Conservation (phyloP, 2,329 filamentous ascomycete genomes). For the Macrophomina pseudophaseolina region DNA sequence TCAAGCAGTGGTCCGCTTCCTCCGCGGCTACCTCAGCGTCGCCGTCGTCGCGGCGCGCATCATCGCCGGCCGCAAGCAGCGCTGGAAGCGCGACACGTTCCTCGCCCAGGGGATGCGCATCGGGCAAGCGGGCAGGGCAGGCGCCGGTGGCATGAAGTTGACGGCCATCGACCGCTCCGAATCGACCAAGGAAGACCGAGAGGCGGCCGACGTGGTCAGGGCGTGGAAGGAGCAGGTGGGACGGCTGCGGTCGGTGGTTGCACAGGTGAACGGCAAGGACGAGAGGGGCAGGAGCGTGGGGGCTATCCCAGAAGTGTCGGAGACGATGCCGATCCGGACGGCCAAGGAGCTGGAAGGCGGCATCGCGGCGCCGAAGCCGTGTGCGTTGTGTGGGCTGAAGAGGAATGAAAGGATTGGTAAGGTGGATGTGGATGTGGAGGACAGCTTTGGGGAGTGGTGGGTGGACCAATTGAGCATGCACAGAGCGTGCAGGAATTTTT, state of each 20-base stretch:
- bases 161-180: constrained; percentile 84
- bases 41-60: constrained; percentile 75
- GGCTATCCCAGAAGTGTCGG: constrained; percentile 71
- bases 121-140: constrained; percentile 70
- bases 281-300: constrained; percentile 39
- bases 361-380: constrained; percentile 73
- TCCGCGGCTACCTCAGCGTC: constrained; percentile 67
- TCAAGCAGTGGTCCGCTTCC: constrained; percentile 65
- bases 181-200: constrained; percentile 80
- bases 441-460: constrained; percentile 98
- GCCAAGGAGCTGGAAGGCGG: constrained; percentile 68
- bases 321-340: constrained; percentile 69
- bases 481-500: constrained; percentile 86
- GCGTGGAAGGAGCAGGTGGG: constrained; percentile 79
- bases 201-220: constrained; percentile 76
- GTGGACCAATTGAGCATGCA: constrained; percentile 69
- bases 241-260: constrained; percentile 72
- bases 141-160: constrained; percentile 90
- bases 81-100: constrained; percentile 89
- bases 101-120: constrained; percentile 89
- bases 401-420: constrained; percentile 81
- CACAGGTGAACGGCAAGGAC: constrained; percentile 24
- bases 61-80: constrained; percentile 80
- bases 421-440: constrained; percentile 77
- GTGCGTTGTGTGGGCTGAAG: constrained; percentile 85